Conservation (phyloP, 768 basidiomycete species). For the Tricholoma hemisulphureum region DNA sequence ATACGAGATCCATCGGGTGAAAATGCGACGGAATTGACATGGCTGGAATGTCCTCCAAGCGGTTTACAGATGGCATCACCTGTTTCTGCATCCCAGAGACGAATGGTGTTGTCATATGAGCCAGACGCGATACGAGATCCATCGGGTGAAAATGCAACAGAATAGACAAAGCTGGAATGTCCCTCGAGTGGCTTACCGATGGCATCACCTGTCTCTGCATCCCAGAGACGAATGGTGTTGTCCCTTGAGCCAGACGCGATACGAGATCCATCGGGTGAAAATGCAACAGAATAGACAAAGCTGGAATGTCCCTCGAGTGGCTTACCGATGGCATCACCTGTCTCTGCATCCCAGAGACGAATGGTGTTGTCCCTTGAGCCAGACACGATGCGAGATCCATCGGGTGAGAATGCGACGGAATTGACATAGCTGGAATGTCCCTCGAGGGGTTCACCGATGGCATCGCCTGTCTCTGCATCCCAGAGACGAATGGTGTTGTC, state of each 20-base stretch:
- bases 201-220: too few relatives aligned
- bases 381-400: constrained; percentile 2
- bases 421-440: too few relatives aligned
- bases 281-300: constrained; percentile 20
- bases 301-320: too few relatives aligned
- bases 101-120: constrained; percentile 16
- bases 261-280: constrained; percentile 4
- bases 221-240: constrained; percentile 15
- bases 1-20: constrained; percentile 4
- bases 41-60: too few relatives aligned
- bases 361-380: constrained; percentile 23
- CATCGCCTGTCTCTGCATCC: constrained; percentile 11
- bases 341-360: too few relatives aligned
- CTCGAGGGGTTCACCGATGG: background rate
- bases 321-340: too few relatives aligned
- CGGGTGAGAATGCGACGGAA: too few relatives aligned
- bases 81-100: too few relatives aligned
- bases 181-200: too few relatives aligned
- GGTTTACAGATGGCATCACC: too few relatives aligned
- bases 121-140: constrained; percentile 22
- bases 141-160: constrained; percentile 26
- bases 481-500: constrained; percentile 17
- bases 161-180: too few relatives aligned
- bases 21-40: constrained; percentile 25
- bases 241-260: constrained; percentile 12